A percentile compares a stretch with the other conserved stretches of the same genome.
Conservation (phyloP, 1,284 basidiomycete species). For the Coriolopsis trogii region DNA sequence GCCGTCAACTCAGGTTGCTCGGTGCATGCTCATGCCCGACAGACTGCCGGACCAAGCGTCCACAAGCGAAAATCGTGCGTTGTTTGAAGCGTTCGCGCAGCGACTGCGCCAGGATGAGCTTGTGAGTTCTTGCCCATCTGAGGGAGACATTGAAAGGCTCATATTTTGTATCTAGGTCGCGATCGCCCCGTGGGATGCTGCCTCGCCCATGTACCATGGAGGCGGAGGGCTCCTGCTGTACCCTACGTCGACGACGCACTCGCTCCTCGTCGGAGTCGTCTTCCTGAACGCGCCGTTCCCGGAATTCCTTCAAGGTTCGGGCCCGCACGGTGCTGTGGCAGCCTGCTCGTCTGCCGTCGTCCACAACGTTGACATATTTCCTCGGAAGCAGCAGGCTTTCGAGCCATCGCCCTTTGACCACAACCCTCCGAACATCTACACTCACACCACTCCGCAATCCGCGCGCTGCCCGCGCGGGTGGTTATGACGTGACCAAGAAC, state of each 20-base stretch:
- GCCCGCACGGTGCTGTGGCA: constrained; percentile 15
- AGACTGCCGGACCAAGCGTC: constrained; percentile 50
- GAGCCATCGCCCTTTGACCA: constrained; percentile 24
- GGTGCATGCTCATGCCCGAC: constrained; percentile 67
- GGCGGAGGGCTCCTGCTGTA: constrained; percentile 62
- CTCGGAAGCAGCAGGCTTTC: constrained; percentile 18
- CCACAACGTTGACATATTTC: constrained; percentile 6
- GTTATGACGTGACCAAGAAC: constrained; percentile 1
- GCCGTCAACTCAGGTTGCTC: constrained; percentile 39
- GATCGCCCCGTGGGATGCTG: constrained; percentile 51
- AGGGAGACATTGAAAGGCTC: neutral
- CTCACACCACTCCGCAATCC: too few species aligned
- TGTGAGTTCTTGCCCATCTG: constrained; percentile 39
- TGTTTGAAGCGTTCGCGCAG: constrained; percentile 56
- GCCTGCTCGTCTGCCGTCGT: constrained; percentile 9
- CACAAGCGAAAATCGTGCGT: constrained; percentile 51
- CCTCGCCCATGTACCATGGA: constrained; percentile 41
- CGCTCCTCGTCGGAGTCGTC: constrained; percentile 60
- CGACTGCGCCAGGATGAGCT: constrained; percentile 53
- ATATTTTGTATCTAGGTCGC: constrained; percentile 45
- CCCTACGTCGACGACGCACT: constrained; percentile 53
- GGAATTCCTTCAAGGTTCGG: constrained; percentile 42
- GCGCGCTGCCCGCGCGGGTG: constrained; percentile 25
- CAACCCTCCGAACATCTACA: constrained; percentile 28
- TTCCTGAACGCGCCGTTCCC: constrained; percentile 57